phyloP scores from a whole-genome alignment of 192 early-diverging fungal species.

The Backusella australiensis region DNA sequence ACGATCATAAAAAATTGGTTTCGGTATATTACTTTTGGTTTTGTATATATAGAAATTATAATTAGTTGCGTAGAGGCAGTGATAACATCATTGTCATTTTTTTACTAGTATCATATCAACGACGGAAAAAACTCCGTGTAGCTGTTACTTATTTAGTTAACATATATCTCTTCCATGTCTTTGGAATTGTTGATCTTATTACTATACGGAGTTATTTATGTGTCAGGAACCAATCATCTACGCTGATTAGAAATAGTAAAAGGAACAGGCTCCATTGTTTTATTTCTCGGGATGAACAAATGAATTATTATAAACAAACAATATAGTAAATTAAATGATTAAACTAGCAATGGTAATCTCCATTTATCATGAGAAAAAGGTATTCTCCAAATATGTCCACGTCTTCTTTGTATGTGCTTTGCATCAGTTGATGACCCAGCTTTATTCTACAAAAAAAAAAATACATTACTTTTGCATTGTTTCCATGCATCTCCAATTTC shows the following conservation, averaged over 20 bases:
- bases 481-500: neutral
- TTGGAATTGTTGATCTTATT: too few species aligned
- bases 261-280: neutral
- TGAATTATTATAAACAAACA: neutral
- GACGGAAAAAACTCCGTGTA: neutral
- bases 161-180: too few species aligned
- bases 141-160: neutral
- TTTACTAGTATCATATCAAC: neutral
- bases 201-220: neutral
- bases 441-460: neutral
- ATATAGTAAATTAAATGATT: neutral
- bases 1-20: neutral
- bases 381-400: neutral
- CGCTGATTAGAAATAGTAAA: neutral
- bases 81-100: neutral
- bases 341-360: neutral
- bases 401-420: neutral
- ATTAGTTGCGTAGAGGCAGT: neutral
- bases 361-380: neutral
- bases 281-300: neutral
- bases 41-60: neutral
- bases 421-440: neutral
- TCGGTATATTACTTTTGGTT: neutral
- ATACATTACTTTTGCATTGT: neutral
- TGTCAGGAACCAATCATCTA: neutral